Base-by-base conservation (phyloP, 306 rosid species). In the Acmispon strigosus region DNA sequence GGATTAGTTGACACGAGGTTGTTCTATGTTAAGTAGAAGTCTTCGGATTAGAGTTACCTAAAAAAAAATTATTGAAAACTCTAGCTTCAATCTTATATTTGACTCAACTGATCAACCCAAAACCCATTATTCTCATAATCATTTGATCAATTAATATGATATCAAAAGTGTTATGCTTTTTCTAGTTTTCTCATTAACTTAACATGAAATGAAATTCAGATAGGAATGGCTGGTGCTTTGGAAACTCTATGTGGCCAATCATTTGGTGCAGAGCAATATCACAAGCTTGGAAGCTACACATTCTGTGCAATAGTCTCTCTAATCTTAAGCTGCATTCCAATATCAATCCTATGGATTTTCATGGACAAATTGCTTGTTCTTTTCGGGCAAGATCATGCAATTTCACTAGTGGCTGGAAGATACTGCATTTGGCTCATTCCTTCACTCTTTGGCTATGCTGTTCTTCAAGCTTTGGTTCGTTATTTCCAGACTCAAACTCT, bases 221-320 rank as follows among this genome's bases (percentile, higher is more conserved):
- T 64, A 3, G 87, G 87, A 22, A 45, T 84, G 78, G 73, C 76
- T 9, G 85, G 85, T 56, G 85, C 81, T 13, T 77, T 84, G 80
- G 87, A 84, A 59, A 84, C 87, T 73, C 59, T 80, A 1, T 84
- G 83, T 60, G 87, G 85, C 22, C 83, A 84, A 77, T 75, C 85
- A 41, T 73, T 71, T 20, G 85, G 85, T 12, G 82, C 85, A 56
- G 55, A 74, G 17, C 80, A 84, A 70, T 84, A 56, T 73, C 82
- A 80, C 2, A 73, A 80, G 42, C 15, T 80, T 44, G 87, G 85
- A 70, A 61, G 34, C 60, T 78, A 83, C 8, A 81, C 81, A 32
- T 67, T 45, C 48, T 48, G 57, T 55, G 70, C 84, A 7, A 54
- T 74, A 29, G 12, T 86, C 32, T 78, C 64, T 53, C 74, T 86